Evolutionary conservation across 1,284 basidiomycete genomes (phyloP), one percentile per base, ranked within the genome.

Genomic region (Xerocomus minutiporus): DNA sequence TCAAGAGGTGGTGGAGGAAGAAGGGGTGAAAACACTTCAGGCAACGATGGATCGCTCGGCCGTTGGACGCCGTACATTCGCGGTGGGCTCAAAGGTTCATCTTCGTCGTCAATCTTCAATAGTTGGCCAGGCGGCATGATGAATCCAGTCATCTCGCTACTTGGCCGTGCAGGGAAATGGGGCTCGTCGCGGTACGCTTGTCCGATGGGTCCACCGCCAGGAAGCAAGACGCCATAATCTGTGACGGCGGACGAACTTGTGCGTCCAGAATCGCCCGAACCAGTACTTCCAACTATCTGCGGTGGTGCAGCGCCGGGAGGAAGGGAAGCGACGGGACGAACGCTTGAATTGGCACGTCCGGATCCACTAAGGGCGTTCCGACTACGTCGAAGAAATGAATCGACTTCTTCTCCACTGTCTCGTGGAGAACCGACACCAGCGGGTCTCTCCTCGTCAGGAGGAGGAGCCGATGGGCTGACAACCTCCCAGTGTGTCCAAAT

Each of bases 401-500:
- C 83, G 3, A 66, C 71, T 65, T 86, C 84, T 61, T 84, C 84
- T 7, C 84, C 85, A 50, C 82, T 86, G 26, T 76, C 76, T 12
- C 83, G 73, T 1, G 84, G 82, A 17, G 81, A 82, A 40, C 83
- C 82, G 63, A 85, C 80, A 31, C 80, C 84, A n/a, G 77, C 74
- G 1, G 71, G 64, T 17, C 72, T 69, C 12, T 67, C 68, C 8
- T 71, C 75, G 36, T 68, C 58, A 4, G 51, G 51, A 8, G 47
- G 53, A 40, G 43, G 51, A 1, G 51, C 59, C 6, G 56, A 52
- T 0, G 70, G 65, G 5, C 68, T 61, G 20, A 82, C 70, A 32
- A 82, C 67, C 51, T 76, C 71, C 70, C 81, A 83, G 23, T 79
- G 79, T 0, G 78, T 80, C 68, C 81, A 81, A 8, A 80, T 76